Conservation (phyloP, 78 protist genomes). For the Goniomonas avonlea region DNA sequence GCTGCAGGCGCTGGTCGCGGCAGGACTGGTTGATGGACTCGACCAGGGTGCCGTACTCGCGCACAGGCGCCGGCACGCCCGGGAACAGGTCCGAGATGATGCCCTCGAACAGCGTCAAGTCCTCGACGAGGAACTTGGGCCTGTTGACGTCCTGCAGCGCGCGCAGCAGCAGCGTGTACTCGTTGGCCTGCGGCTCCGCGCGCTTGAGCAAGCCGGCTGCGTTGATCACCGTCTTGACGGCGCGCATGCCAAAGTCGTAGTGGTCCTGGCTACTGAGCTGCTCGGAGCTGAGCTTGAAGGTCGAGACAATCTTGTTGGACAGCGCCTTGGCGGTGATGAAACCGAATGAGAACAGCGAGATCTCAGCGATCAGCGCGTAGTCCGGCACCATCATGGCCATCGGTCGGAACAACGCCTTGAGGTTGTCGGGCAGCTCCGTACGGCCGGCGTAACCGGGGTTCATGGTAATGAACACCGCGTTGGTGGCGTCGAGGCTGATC, state of each 20-base stretch:
- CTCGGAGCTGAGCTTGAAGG: slow-evolving; percentile 65
- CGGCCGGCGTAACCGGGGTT: slow-evolving; percentile 76
- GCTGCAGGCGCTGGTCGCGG: slow-evolving; percentile 20
- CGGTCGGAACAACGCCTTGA: slow-evolving; percentile 70
- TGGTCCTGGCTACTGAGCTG: slow-evolving; percentile 69
- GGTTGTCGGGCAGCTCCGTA: slow-evolving; percentile 85
- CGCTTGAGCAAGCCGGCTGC: slow-evolving; percentile 77
- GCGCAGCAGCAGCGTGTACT: slow-evolving; percentile 33
- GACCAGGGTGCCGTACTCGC: slow-evolving; percentile 26
- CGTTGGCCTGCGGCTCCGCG: slow-evolving; percentile 32
- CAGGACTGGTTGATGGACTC: not conserved
- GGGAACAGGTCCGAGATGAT: slow-evolving; percentile 62
- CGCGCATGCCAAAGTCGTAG: slow-evolving; percentile 85
- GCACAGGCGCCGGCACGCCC: slow-evolving; percentile 3
- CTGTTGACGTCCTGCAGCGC: slow-evolving; percentile 59
- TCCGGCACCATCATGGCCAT: slow-evolving; percentile 66
- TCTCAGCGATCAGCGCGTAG: slow-evolving; percentile 67
- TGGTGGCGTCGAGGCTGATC: slow-evolving; percentile 42
- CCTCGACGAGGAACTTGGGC: slow-evolving; percentile 63
- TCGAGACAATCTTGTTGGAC: slow-evolving; percentile 53
- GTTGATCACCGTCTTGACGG: slow-evolving; percentile 75
- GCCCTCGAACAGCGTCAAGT: slow-evolving; percentile 54
- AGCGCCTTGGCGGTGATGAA: slow-evolving; percentile 37
- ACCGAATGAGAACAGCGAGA: slow-evolving; percentile 68
- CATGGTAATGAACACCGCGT: slow-evolving; percentile 80